These are phyloP conservation scores for Apophysomyces variabilis DNA, from an alignment of 371 early-diverging fungal genomes.

Conservation along the genomic window DNA sequence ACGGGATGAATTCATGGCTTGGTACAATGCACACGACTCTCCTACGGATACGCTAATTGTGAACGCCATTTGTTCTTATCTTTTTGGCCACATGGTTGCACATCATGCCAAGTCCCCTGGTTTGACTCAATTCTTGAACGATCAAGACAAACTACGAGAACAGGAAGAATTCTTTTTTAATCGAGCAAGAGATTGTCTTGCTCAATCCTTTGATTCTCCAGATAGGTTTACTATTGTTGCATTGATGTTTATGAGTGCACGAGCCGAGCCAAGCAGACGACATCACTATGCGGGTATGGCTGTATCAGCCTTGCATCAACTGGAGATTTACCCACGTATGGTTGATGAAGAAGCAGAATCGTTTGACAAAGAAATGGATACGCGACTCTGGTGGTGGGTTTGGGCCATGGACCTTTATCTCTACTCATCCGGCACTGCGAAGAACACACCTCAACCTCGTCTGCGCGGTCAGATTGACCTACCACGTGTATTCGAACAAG, in stretches of 20 bases:
- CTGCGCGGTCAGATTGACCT: constrained; percentile 33
- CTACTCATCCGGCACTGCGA: constrained; percentile 42
- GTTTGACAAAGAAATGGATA: constrained; percentile 51
- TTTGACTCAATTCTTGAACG: constrained; percentile 30
- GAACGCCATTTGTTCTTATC: constrained; percentile 45
- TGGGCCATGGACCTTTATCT: constrained; percentile 52
- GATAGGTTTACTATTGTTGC: constrained; percentile 43
- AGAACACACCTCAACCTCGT: constrained; percentile 40
- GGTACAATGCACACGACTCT: constrained; percentile 37
- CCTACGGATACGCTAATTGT: constrained; percentile 48
- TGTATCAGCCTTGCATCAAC: constrained; percentile 42
- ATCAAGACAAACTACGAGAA: constrained; percentile 43
- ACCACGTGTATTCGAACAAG: constrained; percentile 48
- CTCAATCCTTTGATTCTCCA: constrained; percentile 50
- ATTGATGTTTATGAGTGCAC: constrained; percentile 32
- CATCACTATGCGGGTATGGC: constrained; percentile 55
- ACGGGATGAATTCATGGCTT: constrained; percentile 44
- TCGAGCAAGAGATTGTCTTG: constrained; percentile 43
- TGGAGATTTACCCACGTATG: constrained; percentile 53
- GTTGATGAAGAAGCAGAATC: constrained; percentile 40
- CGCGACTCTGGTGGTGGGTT: constrained; percentile 56
- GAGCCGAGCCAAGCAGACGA: constrained; percentile 36
- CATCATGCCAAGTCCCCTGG: constrained; percentile 32
- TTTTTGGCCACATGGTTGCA: constrained; percentile 41
- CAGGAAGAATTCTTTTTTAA: constrained; percentile 54